Conservation (phyloP, 139 green algal species). For the Chlorella sp. region DNA sequence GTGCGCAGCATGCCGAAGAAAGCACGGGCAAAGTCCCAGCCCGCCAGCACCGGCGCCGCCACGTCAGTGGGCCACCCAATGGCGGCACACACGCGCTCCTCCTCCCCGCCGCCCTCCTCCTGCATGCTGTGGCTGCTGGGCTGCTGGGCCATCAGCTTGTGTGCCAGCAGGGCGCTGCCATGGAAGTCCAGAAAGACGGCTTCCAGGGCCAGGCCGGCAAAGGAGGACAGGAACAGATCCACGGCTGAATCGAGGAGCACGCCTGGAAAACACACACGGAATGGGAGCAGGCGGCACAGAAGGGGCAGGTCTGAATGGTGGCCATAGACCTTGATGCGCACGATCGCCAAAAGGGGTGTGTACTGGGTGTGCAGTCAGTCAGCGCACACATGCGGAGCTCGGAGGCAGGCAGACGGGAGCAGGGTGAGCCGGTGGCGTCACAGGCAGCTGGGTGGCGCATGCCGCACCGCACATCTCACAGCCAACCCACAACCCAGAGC, state of each 20-base stretch:
- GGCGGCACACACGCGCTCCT: slow-evolving; percentile 39
- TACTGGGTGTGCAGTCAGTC: neutral
- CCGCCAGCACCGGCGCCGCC: slow-evolving; percentile 49
- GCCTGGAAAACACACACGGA: too few relatives aligned
- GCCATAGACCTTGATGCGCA: neutral
- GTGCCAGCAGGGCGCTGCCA: neutral
- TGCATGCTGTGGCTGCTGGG: neutral
- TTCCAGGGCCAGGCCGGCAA: neutral
- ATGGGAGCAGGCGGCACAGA: too few relatives aligned
- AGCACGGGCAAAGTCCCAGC: slow-evolving; percentile 68
- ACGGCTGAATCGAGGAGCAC: neutral
- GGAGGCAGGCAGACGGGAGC: too few relatives aligned
- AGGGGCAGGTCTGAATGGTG: neutral
- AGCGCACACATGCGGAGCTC: neutral
- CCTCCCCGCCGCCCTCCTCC: neutral
- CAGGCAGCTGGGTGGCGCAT: too few relatives aligned
- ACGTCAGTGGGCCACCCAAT: slow-evolving; percentile 61
- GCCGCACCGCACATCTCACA: too few relatives aligned
- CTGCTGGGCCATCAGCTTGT: neutral
- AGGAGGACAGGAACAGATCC: neutral
- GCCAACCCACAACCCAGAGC: too few relatives aligned
- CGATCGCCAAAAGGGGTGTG: neutral
- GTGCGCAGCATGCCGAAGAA: slow-evolving; percentile 73
- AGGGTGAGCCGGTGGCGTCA: too few relatives aligned
- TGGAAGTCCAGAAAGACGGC: neutral